Evolutionary conservation across 148 eudicot genomes (phyloP).

Genomic region (Rhododendron henanense): DNA sequence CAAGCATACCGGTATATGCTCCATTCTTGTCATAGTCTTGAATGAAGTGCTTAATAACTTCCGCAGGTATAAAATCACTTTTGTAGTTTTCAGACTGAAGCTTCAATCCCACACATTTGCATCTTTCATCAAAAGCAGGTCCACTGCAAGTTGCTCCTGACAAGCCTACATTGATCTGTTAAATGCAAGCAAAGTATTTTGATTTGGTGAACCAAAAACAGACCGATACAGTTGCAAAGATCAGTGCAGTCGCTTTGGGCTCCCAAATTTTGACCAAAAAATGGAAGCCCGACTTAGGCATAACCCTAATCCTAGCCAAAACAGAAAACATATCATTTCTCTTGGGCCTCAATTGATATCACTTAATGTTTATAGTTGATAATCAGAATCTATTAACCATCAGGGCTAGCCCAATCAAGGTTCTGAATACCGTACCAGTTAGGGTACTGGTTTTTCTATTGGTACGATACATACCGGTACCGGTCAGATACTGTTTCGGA

Average conservation of each 20-base stretch:
- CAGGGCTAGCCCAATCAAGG: background rate
- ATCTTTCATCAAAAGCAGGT: background rate
- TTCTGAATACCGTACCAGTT: too few species aligned
- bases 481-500: too few species aligned
- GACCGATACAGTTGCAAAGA: background rate
- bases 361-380: background rate
- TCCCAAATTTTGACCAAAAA: background rate
- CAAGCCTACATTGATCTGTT: background rate
- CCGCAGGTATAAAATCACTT: background rate
- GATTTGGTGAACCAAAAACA: background rate
- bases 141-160: background rate
- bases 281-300: too few species aligned
- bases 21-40: background rate
- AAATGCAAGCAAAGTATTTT: background rate
- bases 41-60: background rate
- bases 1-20: background rate
- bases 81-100: background rate
- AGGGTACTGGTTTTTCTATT: too few species aligned
- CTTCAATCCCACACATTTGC: background rate
- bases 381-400: background rate
- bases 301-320: background rate
- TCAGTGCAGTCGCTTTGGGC: background rate
- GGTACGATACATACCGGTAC: too few species aligned
- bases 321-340: background rate
- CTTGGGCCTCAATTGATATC: background rate